A percentile compares a stretch with the other conserved stretches of the same genome.
Conservation (phyloP, 768 basidiomycete genomes). For the Rhodosporidiobolus odoratus region DNA sequence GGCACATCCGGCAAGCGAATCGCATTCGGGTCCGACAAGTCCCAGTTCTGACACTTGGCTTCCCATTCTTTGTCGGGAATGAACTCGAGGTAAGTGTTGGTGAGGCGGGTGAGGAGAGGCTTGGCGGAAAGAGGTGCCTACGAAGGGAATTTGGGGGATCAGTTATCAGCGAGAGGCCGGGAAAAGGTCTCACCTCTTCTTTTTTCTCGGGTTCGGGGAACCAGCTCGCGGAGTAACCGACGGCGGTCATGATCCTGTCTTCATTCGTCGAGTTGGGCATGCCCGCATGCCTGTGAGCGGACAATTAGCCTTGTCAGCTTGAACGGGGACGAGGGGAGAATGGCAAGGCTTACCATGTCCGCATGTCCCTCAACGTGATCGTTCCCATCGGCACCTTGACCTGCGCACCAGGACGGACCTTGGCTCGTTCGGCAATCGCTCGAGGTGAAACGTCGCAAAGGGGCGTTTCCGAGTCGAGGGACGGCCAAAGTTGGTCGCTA, state of each 20-base stretch:
- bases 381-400: slow-evolving; percentile 1
- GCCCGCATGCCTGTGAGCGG: slow-evolving; percentile 1
- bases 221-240: slow-evolving; percentile 7
- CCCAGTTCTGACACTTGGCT: not conserved
- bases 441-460: slow-evolving; percentile 4
- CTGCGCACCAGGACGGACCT: not conserved
- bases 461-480: not conserved
- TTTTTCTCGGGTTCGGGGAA: not conserved
- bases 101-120: not conserved
- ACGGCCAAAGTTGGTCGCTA: slow-evolving; percentile 11
- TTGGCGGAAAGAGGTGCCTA: not conserved
- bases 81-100: not conserved
- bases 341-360: slow-evolving; percentile 2
- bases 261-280: slow-evolving; percentile 20
- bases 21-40: not conserved
- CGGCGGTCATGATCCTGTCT: slow-evolving; percentile 21
- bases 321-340: too few relatives aligned
- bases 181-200: not conserved
- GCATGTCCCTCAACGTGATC: slow-evolving; percentile 3
- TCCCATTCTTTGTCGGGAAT: slow-evolving; percentile 3
- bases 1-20: not conserved
- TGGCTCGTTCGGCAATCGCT: not conserved
- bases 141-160: not conserved
- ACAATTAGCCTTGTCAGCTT: too few relatives aligned
- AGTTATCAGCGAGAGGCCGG: not conserved